Percentiles rank a stretch among this genome's conserved stretches.
phyloP scores from a whole-genome alignment of 2,329 filamentous ascomycete species.

The Hirsutella minnesotensis region DNA sequence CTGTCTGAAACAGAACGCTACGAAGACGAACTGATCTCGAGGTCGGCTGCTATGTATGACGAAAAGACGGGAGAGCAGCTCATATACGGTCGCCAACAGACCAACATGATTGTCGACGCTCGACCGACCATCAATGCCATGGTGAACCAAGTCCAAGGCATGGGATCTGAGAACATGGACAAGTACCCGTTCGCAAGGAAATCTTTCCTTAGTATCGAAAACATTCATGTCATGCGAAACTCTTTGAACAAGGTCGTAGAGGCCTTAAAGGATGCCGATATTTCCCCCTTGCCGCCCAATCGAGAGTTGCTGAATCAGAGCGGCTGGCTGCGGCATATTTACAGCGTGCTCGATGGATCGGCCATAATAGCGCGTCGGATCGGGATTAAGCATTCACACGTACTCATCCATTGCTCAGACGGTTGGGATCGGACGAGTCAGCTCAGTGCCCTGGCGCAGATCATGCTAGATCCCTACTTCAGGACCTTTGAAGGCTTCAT shows the following conservation, averaged over 20 bases:
- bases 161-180: slow-evolving; percentile 96
- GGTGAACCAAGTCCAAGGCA: slow-evolving; percentile 84
- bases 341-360: slow-evolving; percentile 71
- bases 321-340: slow-evolving; percentile 84
- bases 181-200: slow-evolving; percentile 89
- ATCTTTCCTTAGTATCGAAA: slow-evolving; percentile 89
- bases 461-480: slow-evolving; percentile 93
- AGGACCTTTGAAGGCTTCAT: slow-evolving; percentile 92
- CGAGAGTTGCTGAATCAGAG: slow-evolving; percentile 72
- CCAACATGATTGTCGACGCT: slow-evolving; percentile 91
- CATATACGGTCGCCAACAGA: slow-evolving; percentile 85
- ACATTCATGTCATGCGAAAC: slow-evolving; percentile 95
- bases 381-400: slow-evolving; percentile 85
- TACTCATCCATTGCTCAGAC: slow-evolving; percentile 94
- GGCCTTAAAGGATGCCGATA: slow-evolving; percentile 82
- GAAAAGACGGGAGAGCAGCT: slow-evolving; percentile 49
- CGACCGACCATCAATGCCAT: slow-evolving; percentile 88
- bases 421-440: slow-evolving; percentile 98
- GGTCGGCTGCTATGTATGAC: slow-evolving; percentile 31
- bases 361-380: slow-evolving; percentile 77
- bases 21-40: slow-evolving; percentile 54
- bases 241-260: slow-evolving; percentile 82
- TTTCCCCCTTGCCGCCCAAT: slow-evolving; percentile 72
- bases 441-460: slow-evolving; percentile 78
- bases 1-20: slow-evolving; percentile 50